Percentiles rank a stretch among this genome's conserved stretches.
phyloP scores from a whole-genome alignment of 768 basidiomycete species.

The Boletus fagicola region DNA sequence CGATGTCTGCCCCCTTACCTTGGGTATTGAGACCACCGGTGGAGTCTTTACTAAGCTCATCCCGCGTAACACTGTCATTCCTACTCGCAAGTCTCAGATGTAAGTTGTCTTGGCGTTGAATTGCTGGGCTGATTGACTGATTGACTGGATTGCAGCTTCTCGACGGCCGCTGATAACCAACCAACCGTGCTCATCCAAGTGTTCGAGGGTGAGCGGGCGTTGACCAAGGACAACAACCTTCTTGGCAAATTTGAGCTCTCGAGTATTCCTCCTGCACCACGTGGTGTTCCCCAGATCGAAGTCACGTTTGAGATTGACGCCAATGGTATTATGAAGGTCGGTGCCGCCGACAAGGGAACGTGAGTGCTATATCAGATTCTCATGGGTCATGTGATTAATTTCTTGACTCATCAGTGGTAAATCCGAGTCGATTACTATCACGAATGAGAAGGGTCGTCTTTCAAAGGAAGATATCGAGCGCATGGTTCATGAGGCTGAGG shows the following conservation, averaged over 20 bases:
- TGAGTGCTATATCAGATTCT: constrained; percentile 32
- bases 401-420: constrained; percentile 57
- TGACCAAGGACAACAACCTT: constrained; percentile 98
- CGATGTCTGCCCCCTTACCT: constrained; percentile 94
- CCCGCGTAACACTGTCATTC: constrained; percentile 96
- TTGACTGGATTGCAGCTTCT: constrained; percentile 45
- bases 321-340: constrained; percentile 94
- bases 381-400: neutral
- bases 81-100: constrained; percentile 96
- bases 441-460: constrained; percentile 93
- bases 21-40: constrained; percentile 99
- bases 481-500: constrained; percentile 93
- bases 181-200: constrained; percentile 97
- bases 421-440: constrained; percentile 88
- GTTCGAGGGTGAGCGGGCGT: constrained; percentile 93
- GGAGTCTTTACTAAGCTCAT: constrained; percentile 98
- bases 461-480: constrained; percentile 90
- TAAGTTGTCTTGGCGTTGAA: constrained; percentile 29
- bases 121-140: neutral
- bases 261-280: constrained; percentile 90
- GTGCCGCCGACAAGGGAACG: constrained; percentile 94
- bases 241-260: constrained; percentile 96
- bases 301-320: constrained; percentile 95
- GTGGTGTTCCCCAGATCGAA: constrained; percentile 96
- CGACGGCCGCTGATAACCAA: constrained; percentile 87